A percentile compares a stretch with the other conserved stretches of the same genome.
These are phyloP conservation scores for Alternaria alternata DNA, from an alignment of 2,329 filamentous ascomycete species.

Conservation along the genomic window DNA sequence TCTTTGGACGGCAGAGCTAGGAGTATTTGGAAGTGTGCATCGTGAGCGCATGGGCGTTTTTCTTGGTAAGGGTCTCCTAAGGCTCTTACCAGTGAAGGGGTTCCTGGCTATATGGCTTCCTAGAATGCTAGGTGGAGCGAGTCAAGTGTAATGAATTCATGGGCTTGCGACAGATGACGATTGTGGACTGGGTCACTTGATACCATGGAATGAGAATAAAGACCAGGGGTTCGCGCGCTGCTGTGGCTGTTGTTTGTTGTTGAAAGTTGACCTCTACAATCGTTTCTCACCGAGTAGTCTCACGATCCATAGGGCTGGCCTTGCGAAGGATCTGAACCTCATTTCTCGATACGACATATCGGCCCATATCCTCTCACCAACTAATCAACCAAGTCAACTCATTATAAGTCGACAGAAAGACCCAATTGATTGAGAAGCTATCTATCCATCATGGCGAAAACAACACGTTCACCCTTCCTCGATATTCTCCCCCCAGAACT, in stretches of 20 bases:
- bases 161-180: slow-evolving; percentile 14
- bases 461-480: slow-evolving; percentile 30
- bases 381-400: neutral
- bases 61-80: slow-evolving; percentile 12
- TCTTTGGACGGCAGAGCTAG: slow-evolving; percentile 8
- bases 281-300: slow-evolving; percentile 1
- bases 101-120: slow-evolving; percentile 18
- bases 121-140: slow-evolving; percentile 21
- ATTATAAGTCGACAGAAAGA: neutral
- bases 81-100: slow-evolving; percentile 12
- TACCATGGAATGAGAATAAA: slow-evolving; percentile 14
- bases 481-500: slow-evolving; percentile 42
- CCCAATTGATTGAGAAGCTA: neutral
- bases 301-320: slow-evolving; percentile 1
- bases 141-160: slow-evolving; percentile 16
- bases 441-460: slow-evolving; percentile 7
- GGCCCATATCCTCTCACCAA: slow-evolving; percentile 1
- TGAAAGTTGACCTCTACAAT: neutral
- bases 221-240: slow-evolving; percentile 11
- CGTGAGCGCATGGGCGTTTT: slow-evolving; percentile 14
- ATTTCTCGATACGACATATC: neutral
- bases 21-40: slow-evolving; percentile 13
- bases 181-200: slow-evolving; percentile 12
- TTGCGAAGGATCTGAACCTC: slow-evolving; percentile 6
- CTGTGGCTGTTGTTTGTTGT: slow-evolving; percentile 6